A percentile compares a stretch with the other conserved stretches of the same genome.
Conservation (phyloP, 768 basidiomycete species). For the Naganishia vishniacii region DNA sequence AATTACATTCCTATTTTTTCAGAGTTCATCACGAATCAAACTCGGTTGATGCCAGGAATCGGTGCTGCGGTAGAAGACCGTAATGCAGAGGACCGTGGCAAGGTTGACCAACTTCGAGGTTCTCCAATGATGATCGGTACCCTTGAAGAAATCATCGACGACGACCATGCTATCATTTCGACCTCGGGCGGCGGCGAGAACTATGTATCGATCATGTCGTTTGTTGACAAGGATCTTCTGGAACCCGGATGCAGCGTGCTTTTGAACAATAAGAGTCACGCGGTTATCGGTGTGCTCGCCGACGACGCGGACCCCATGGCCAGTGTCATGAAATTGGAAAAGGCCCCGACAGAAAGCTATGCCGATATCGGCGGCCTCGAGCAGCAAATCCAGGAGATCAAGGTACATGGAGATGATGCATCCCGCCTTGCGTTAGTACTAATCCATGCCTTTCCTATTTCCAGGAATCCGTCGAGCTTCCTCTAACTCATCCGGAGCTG, state of each 20-base stretch:
- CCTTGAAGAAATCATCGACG: conserved; percentile 73
- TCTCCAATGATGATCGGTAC: conserved; percentile 98
- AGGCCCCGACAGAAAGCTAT: conserved; percentile 97
- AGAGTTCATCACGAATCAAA: conserved; percentile 48
- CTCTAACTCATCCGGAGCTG: conserved; percentile 92
- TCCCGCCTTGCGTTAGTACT: too few relatives aligned
- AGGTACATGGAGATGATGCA: conserved; percentile 54
- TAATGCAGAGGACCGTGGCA: conserved; percentile 87
- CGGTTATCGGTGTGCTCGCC: conserved; percentile 88
- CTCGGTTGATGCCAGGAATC: conserved; percentile 29
- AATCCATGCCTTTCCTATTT: neutral
- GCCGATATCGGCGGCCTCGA: conserved; percentile 97
- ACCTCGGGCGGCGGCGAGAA: conserved; percentile 90
- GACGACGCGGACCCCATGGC: conserved; percentile 95
- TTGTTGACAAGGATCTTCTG: conserved; percentile 94
- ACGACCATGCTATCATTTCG: conserved; percentile 77
- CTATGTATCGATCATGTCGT: conserved; percentile 95
- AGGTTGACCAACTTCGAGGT: conserved; percentile 88
- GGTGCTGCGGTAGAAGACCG: conserved; percentile 71
- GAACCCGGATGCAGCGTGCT: conserved; percentile 94
- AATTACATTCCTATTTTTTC: neutral
- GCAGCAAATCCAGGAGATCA: conserved; percentile 96
- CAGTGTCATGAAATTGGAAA: conserved; percentile 97
- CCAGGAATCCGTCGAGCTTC: conserved; percentile 95
- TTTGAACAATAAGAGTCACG: conserved; percentile 90